A percentile compares a stretch with the other conserved stretches of the same genome.
Evolutionary conservation across 108 stramenopile genomes (phyloP).

Genomic region (Skeletonema menzelii): DNA sequence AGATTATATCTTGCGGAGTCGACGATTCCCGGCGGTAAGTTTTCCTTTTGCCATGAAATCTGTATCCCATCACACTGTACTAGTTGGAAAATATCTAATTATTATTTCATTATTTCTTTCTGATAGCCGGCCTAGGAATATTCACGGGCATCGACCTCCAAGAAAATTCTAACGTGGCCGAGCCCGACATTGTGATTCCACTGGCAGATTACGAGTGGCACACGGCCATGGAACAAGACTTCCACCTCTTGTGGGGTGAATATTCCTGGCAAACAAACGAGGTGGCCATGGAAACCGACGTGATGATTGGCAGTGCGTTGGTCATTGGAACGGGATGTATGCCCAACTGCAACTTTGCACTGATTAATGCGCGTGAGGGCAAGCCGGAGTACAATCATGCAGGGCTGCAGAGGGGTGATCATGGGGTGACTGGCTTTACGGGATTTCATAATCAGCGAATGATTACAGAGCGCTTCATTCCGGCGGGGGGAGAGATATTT

Average conservation of each 20-base stretch:
- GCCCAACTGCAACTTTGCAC: constrained; percentile 51
- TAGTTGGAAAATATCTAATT: not conserved
- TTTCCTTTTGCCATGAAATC: not conserved
- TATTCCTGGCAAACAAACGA: constrained; percentile 28
- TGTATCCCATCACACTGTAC: not conserved
- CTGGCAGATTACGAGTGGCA: constrained; percentile 33
- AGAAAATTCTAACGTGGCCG: constrained; percentile 20
- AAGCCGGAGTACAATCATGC: constrained; percentile 43
- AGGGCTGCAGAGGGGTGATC: constrained; percentile 30
- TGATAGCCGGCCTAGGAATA: constrained; percentile 45
- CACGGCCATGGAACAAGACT: constrained; percentile 18
- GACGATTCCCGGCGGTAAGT: constrained; percentile 20
- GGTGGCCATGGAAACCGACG: constrained; percentile 36
- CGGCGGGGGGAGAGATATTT: constrained; percentile 52
- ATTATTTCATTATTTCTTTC: not conserved
- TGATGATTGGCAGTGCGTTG: constrained; percentile 13
- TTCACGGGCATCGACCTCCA: constrained; percentile 39
- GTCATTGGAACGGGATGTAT: constrained; percentile 51
- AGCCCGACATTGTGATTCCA: constrained; percentile 48
- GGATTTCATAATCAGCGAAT: constrained; percentile 46
- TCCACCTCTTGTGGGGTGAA: constrained; percentile 41
- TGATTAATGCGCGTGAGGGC: constrained; percentile 42
- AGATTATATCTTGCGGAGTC: constrained; percentile 28
- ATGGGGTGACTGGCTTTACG: constrained; percentile 38
- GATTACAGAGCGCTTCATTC: constrained; percentile 23